Base-by-base conservation (phyloP, 345 rosid genomes). In the Moricandia arvensis region DNA sequence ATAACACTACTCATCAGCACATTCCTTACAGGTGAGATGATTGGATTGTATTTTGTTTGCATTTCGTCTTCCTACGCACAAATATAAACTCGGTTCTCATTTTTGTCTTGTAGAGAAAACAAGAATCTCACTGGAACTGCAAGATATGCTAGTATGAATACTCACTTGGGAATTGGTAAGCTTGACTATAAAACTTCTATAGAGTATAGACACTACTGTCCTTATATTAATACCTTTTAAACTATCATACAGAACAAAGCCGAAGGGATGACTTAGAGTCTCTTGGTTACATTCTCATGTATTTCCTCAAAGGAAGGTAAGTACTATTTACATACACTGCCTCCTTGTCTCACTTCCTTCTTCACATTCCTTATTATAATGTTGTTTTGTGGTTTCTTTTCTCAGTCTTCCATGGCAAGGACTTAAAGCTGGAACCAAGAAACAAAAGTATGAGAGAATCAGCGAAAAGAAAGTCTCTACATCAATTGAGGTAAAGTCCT, bases 381-480 rank as follows among this genome's bases (percentile, higher is more conserved):
- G 49, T 64, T 15, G 8, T 43, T 43, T 3, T 30, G 33, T 30
- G 33, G 33, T 30, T 21, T 59, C 17, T 37, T 3, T 4, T 17
- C 54, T 69, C 75, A 95, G 99, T 82, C 98, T 95, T 83, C 99
- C 99, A 27, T 95, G 99, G 99, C 99, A 95, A 86, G 99, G 99
- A 69, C 81, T 95, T 45, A 92, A 89, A 84, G 98, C 98, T 30
- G 99, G 99, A 81, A 95, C 87, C 41, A 95, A 95, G 88, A 95
- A 95, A 78, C 99, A 92, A 75, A 93, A 93, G 80, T 95, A 95
- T 71, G 99, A 95, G 76, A 93, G 87, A 81, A 95, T 95, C 64
- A 88, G 99, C 68, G 99, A 95, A 79, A 95, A 95, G 85, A 95
- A 95, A 85, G 98, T 92, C n/a, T 89, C 98, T 69, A 95, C 97